Conservation (phyloP, 441 rosid species). For the Populus trichocarpa region DNA sequence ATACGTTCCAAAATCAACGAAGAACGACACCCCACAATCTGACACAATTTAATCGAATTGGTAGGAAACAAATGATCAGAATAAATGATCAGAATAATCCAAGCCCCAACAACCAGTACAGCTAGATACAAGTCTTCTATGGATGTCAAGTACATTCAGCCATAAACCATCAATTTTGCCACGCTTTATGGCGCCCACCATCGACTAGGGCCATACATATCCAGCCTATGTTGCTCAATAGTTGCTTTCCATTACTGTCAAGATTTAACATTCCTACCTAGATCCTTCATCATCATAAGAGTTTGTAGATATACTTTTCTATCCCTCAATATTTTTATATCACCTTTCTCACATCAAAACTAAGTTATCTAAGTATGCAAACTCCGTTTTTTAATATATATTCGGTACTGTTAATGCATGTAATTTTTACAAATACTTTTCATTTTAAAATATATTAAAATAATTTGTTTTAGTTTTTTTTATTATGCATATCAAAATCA, state of each 20-base stretch:
- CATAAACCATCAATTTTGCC: constrained; percentile 4
- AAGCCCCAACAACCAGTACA: constrained; percentile 3
- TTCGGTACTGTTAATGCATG: no score
- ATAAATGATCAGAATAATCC: constrained; percentile 1
- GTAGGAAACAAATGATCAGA: neutral
- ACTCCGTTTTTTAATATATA: no score
- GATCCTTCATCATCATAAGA: no score
- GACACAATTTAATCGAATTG: neutral
- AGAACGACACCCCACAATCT: neutral
- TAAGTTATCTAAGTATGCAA: no score
- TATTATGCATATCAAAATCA: no score
- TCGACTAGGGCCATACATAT: neutral
- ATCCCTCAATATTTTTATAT: neutral
- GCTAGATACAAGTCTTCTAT: neutral
- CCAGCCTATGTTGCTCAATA: neutral
- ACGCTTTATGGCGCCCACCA: neutral
- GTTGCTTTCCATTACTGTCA: constrained; percentile 4
- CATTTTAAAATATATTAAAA: no score
- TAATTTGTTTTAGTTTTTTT: no score
- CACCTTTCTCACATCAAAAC: neutral
- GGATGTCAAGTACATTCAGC: neutral
- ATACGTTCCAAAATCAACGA: neutral
- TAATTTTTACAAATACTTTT: no score
- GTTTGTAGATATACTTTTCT: neutral
- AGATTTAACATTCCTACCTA: neutral